Evolutionary conservation across 768 basidiomycete genomes (phyloP).

Genomic region (Psilocybe tampanensis): DNA sequence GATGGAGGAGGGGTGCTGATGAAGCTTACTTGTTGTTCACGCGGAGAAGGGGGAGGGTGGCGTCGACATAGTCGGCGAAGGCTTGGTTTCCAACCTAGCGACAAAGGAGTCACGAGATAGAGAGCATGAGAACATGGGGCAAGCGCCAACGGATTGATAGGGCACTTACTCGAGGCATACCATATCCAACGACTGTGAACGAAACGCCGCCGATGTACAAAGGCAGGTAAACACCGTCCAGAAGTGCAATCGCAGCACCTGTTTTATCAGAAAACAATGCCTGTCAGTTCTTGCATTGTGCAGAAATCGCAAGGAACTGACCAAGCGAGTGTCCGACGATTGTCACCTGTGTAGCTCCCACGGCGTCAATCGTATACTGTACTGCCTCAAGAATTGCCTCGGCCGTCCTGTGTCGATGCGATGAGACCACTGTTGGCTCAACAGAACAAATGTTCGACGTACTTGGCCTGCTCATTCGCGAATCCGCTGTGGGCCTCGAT

Average conservation of each 20-base stretch:
- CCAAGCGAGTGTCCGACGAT: slow-evolving; percentile 51
- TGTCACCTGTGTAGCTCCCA: slow-evolving; percentile 39
- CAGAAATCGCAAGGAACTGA: too few relatives aligned
- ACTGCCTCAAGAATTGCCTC: slow-evolving; percentile 43
- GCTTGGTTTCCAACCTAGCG: slow-evolving; percentile 56
- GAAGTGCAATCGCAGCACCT: slow-evolving; percentile 56
- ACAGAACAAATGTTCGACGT: slow-evolving; percentile 7
- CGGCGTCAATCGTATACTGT: slow-evolving; percentile 32
- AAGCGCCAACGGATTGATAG: slow-evolving; percentile 12
- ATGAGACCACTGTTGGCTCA: neutral
- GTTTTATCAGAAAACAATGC: neutral
- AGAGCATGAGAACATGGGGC: neutral
- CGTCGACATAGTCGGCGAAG: slow-evolving; percentile 64
- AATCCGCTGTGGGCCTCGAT: slow-evolving; percentile 50
- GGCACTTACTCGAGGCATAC: slow-evolving; percentile 39
- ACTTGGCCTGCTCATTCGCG: slow-evolving; percentile 42
- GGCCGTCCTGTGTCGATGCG: slow-evolving; percentile 36
- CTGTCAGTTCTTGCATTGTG: neutral
- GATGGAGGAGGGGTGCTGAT: too few relatives aligned
- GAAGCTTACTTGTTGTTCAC: slow-evolving; percentile 56
- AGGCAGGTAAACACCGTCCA: slow-evolving; percentile 59
- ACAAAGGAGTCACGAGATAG: neutral
- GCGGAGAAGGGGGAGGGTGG: slow-evolving; percentile 48
- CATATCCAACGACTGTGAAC: slow-evolving; percentile 41
- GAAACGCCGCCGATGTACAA: slow-evolving; percentile 45